A percentile compares a stretch with the other conserved stretches of the same genome.
These are phyloP conservation scores for Larix kaempferi DNA, from an alignment of 75 land plant species.

Conservation along the genomic window DNA sequence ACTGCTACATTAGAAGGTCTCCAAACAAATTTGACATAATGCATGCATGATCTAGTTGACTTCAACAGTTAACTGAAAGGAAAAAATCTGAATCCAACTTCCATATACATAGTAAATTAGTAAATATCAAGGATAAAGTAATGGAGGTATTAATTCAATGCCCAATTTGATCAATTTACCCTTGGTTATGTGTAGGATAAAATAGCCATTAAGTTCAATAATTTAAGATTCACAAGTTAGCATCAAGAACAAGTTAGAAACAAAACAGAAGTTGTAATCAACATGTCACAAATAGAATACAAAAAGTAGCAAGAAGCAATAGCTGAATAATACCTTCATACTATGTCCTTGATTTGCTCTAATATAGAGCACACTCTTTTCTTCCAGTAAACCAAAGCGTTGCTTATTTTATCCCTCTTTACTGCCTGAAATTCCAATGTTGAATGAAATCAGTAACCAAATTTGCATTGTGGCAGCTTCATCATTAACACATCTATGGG, in stretches of 20 bases:
- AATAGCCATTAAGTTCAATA: too few species aligned
- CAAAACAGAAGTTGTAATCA: too few species aligned
- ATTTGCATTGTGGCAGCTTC: background rate
- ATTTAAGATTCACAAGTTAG: too few species aligned
- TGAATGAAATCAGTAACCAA: background rate
- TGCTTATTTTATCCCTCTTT: conserved; percentile 77
- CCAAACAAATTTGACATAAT: too few species aligned
- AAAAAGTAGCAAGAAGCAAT: background rate
- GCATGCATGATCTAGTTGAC: too few species aligned
- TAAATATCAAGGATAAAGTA: too few species aligned
- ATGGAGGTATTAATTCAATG: too few species aligned
- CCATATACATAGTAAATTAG: too few species aligned
- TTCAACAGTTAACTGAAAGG: conserved; percentile 1
- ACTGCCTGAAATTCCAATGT: conserved; percentile 58
- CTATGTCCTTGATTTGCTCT: conserved; percentile 97
- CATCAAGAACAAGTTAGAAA: too few species aligned
- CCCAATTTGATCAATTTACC: too few species aligned
- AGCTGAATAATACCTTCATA: conserved; percentile 32
- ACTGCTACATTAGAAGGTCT: too few species aligned
- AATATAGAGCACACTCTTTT: conserved; percentile 70
- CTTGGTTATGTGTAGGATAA: too few species aligned
- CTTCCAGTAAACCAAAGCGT: conserved; percentile 67
- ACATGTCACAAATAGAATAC: background rate
- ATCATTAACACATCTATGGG: background rate
- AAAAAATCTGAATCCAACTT: background rate